These are phyloP conservation scores for Arctium lappa DNA, from an alignment of 129 eudicot species.

Conservation along the genomic window DNA sequence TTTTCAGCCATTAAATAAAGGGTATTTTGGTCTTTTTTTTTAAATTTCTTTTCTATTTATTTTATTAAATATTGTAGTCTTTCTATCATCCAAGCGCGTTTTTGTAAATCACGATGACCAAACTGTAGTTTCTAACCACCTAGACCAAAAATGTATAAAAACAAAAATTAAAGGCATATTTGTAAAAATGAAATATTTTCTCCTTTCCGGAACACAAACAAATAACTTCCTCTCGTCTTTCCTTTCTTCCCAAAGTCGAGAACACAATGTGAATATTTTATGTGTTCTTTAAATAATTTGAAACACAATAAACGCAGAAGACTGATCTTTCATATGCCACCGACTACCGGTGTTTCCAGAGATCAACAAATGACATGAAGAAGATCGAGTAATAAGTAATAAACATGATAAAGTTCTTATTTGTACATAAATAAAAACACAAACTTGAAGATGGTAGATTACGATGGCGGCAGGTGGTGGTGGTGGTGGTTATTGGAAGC, in stretches of 20 bases:
- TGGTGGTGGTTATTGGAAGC: not conserved
- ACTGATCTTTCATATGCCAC: not conserved
- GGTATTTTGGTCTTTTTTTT: not conserved
- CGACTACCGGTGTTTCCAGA: not conserved
- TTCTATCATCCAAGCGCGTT: not conserved
- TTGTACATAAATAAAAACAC: constrained; percentile 6
- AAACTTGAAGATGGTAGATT: not conserved
- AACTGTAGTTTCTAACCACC: not conserved
- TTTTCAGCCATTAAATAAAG: too few relatives aligned
- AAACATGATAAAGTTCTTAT: not conserved
- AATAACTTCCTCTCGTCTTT: too few relatives aligned
- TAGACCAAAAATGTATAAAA: not conserved
- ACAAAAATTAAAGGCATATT: not conserved
- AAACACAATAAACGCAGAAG: not conserved
- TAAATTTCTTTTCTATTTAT: not conserved
- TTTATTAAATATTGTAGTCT: not conserved
- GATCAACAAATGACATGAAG: not conserved
- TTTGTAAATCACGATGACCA: not conserved
- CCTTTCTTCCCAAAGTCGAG: too few relatives aligned
- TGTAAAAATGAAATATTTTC: not conserved
- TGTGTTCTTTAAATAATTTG: too few relatives aligned
- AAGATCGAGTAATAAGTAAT: not conserved
- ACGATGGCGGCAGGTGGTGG: not conserved
- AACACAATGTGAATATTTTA: too few relatives aligned
- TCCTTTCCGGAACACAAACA: not conserved